phyloP scores from a whole-genome alignment of 257 asterid species.

The Capsicum baccatum region DNA sequence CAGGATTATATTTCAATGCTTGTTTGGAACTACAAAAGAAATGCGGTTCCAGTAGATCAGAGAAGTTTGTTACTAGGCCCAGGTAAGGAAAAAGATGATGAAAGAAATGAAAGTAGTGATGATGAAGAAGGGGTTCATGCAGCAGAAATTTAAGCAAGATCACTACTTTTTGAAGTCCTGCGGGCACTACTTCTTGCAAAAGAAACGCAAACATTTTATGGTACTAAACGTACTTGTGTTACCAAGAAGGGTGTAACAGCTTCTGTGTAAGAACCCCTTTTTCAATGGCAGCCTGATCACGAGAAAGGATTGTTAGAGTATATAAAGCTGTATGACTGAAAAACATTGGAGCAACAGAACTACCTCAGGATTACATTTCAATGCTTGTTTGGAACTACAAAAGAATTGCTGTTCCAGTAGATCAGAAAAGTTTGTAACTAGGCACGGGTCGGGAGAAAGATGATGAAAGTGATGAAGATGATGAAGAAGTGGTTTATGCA shows the following conservation, averaged over 20 bases:
- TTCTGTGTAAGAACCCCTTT: conserved; percentile 52
- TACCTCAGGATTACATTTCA: conserved; percentile 76
- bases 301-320: conserved; percentile 85
- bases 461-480: conserved; percentile 34
- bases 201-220: not conserved
- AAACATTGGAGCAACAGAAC: conserved; percentile 63
- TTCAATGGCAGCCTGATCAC: conserved; percentile 76
- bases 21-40: conserved; percentile 93
- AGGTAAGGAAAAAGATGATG: conserved; percentile 43
- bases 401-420: conserved; percentile 60
- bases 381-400: conserved; percentile 96
- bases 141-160: conserved; percentile 52
- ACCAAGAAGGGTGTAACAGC: not conserved
- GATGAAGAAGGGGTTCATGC: conserved; percentile 52
- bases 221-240: not conserved
- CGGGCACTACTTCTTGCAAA: not conserved
- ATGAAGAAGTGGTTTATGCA: conserved; percentile 50
- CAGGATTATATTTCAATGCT: conserved; percentile 95
- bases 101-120: conserved; percentile 45
- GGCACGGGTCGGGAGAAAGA: conserved; percentile 47
- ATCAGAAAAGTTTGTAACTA: conserved; percentile 47
- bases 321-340: conserved; percentile 67
- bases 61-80: conserved; percentile 52
- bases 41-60: conserved; percentile 57
- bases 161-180: conserved; percentile 23